Evolutionary conservation across 176 grass and related monocot species (phyloP).

Genomic region (Bothriochloa decipiens): DNA sequence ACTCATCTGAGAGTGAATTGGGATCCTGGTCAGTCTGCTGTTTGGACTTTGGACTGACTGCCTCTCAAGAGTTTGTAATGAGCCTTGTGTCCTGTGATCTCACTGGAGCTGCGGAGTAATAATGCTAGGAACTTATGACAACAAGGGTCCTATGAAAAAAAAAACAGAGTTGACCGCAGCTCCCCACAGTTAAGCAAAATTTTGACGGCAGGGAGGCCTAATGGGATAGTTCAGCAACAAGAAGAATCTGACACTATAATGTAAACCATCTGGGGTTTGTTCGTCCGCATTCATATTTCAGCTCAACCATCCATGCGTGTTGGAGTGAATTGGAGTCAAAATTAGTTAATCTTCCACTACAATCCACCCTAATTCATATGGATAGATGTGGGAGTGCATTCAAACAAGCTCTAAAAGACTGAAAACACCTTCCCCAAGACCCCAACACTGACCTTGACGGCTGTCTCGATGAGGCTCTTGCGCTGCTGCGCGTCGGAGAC

Average conservation of each 20-base stretch:
- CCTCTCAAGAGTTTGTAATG: background rate
- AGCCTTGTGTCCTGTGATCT: background rate
- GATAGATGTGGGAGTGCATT: no score
- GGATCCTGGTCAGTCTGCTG: background rate
- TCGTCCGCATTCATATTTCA: no score
- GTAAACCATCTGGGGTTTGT: no score
- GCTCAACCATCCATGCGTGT: no score
- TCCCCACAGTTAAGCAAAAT: background rate
- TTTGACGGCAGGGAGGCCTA: background rate
- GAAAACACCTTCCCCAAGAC: no score
- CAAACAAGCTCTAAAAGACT: no score
- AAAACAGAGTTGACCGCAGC: background rate
- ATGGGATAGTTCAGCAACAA: background rate
- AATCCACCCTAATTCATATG: no score
- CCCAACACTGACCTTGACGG: constrained; percentile 59
- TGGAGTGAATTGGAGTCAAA: no score
- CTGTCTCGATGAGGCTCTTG: constrained; percentile 73
- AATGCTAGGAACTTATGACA: background rate
- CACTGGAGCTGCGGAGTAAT: background rate
- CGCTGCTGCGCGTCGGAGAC: constrained; percentile 79
- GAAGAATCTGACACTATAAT: constrained; percentile 9
- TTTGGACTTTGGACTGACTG: background rate
- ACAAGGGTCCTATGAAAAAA: no score
- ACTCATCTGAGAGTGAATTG: background rate
- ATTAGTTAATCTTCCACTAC: no score